Base-by-base conservation (phyloP, 202 grass and related monocot genomes). In the Carex arenaria region DNA sequence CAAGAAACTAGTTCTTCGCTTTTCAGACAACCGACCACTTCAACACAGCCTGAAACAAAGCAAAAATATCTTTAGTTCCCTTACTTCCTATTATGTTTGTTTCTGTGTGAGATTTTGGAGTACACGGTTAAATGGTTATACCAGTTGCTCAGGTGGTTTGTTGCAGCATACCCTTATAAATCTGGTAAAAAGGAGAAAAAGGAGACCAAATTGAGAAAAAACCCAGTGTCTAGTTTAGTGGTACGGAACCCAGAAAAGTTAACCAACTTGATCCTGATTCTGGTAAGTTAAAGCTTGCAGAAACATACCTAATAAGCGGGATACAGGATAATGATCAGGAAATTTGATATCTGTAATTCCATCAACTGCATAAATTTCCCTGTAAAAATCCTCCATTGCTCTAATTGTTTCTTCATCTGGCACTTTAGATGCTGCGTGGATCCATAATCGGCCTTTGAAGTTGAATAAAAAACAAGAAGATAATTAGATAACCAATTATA, bases 321-420 rank as follows among this genome's bases (percentile, higher is more conserved):
- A 98, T 11, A 93, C 85, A 1, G 95, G 95, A 85, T 94, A 98
- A 70, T 98, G 89, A 0, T 93, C 38, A 0, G 95, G 95, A 79
- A 98, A 98, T 4, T 93, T 91, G 45, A 98, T 94, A 72, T 80
- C 49, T 7, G 80, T 70, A 68, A 94, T 84, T 2, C 92, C 92
- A 75, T 95, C 28, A 72, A 91, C 80, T 61, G 90, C 90, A 56
- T 98, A 92, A 64, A 98, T 98, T 83, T 93, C 83, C 59, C 87
- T 85, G 85, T 98, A 98, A 66, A 98, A 98, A 26, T 86, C 78
- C 86, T 98, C 95, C 95, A 95, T 92, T 83, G 92, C 89, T 83
- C 61, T 86, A 61, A 95, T 89, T n/a, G 92, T 93, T 52, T 84
- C 90, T 7, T 87, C 85, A 9, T 98, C 92, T 3, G 95, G 95